Evolutionary conservation across 2,329 filamentous ascomycete species (phyloP).

Genomic region (Colletotrichum magnum): DNA sequence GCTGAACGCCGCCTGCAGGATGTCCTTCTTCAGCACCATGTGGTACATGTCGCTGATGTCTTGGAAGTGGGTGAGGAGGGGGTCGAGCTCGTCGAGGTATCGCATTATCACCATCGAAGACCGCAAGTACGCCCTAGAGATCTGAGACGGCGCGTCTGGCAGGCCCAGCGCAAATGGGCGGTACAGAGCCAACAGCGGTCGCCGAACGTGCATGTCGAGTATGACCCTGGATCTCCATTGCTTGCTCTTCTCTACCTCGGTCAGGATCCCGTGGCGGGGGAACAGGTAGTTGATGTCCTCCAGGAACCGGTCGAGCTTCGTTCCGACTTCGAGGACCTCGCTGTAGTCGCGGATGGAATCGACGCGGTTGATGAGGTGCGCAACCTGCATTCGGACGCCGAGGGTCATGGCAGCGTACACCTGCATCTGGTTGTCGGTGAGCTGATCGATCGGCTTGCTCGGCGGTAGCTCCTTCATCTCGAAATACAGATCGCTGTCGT

Average conservation of each 20-base stretch:
- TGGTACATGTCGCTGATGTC: slow-evolving; percentile 67
- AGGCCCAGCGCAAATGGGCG: slow-evolving; percentile 69
- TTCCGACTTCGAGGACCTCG: slow-evolving; percentile 67
- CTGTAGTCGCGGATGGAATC: slow-evolving; percentile 67
- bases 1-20: slow-evolving; percentile 68
- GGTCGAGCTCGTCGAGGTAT: slow-evolving; percentile 69
- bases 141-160: slow-evolving; percentile 64
- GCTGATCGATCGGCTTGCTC: slow-evolving; percentile 64
- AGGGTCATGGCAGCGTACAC: slow-evolving; percentile 67
- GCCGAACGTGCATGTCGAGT: slow-evolving; percentile 68
- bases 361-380: slow-evolving; percentile 64
- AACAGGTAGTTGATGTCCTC: slow-evolving; percentile 69
- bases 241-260: slow-evolving; percentile 61
- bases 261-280: slow-evolving; percentile 59
- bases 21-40: slow-evolving; percentile 66
- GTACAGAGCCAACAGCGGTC: slow-evolving; percentile 67
- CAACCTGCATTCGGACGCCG: slow-evolving; percentile 63
- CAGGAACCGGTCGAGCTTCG: slow-evolving; percentile 66
- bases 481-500: slow-evolving; percentile 64
- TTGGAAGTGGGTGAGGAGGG: slow-evolving; percentile 59
- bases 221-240: slow-evolving; percentile 66
- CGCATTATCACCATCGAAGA: slow-evolving; percentile 70
- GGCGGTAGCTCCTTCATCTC: slow-evolving; percentile 64
- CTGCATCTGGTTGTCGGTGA: slow-evolving; percentile 68
- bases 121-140: slow-evolving; percentile 66